Conservation (phyloP, 2,329 filamentous ascomycete genomes). For the Pyricularia sp. region DNA sequence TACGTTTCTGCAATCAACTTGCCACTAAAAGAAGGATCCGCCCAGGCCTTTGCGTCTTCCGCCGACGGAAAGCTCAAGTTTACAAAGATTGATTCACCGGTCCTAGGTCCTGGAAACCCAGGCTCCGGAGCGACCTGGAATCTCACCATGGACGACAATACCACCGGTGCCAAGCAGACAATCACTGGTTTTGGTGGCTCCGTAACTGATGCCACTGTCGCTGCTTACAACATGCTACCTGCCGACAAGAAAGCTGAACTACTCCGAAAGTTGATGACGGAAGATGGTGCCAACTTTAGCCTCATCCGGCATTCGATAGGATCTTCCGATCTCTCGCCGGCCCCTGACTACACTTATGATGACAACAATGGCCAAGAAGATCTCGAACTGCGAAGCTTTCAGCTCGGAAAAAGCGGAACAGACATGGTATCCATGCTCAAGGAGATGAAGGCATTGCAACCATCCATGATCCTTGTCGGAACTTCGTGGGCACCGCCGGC, state of each 20-base stretch:
- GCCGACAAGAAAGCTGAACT: constrained; percentile 19
- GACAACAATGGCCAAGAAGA: constrained; percentile 23
- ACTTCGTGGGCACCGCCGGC: constrained; percentile 29
- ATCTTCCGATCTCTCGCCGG: constrained; percentile 27
- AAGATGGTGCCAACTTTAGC: constrained; percentile 26
- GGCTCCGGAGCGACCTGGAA: constrained; percentile 24
- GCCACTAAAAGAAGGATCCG: not conserved
- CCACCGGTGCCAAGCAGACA: constrained; percentile 26
- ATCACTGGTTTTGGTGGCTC: constrained; percentile 31
- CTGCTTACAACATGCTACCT: constrained; percentile 25
- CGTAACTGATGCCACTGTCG: constrained; percentile 30
- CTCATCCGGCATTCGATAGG: constrained; percentile 30
- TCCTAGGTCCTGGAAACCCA: constrained; percentile 21
- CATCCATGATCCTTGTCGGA: constrained; percentile 26
- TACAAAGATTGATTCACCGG: constrained; percentile 21
- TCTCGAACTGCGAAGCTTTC: constrained; percentile 19
- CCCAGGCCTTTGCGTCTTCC: constrained; percentile 24
- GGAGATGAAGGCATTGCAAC: constrained; percentile 23
- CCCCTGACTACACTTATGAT: constrained; percentile 30
- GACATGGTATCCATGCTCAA: constrained; percentile 27
- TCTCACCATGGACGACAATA: constrained; percentile 27
- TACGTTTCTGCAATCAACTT: not conserved
- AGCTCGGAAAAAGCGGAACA: constrained; percentile 26
- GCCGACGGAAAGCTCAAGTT: constrained; percentile 27
- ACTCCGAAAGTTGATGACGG: constrained; percentile 24